These are phyloP conservation scores for Kwoniella heveanensis DNA, from an alignment of 768 basidiomycete genomes.

Conservation along the genomic window DNA sequence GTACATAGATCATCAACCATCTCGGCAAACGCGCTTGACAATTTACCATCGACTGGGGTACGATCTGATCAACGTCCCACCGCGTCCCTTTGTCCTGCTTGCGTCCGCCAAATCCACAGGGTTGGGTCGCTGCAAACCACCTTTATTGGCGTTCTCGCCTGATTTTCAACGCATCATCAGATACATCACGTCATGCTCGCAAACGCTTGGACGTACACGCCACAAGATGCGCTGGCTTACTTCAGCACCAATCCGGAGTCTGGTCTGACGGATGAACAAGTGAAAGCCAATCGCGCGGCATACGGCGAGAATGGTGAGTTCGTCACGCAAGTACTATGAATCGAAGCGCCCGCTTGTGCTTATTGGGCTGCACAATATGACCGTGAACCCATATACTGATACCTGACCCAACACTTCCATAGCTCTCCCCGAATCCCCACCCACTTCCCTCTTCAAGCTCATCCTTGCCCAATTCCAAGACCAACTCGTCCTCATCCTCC, in stretches of 20 bases:
- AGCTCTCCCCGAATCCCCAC: conserved; percentile 91
- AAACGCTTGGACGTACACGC: conserved; percentile 73
- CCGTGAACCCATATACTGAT: too few relatives aligned
- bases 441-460: conserved; percentile 89
- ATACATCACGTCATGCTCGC: conserved; percentile 38
- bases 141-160: too few relatives aligned
- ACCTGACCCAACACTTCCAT: too few relatives aligned
- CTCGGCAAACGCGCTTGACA: too few relatives aligned
- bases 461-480: conserved; percentile 99
- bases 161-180: not conserved
- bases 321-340: not conserved
- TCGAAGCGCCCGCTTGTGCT: too few relatives aligned
- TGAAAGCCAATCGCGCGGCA: conserved; percentile 69
- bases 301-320: conserved; percentile 73
- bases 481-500: conserved; percentile 93
- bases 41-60: not conserved
- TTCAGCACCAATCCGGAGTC: conserved; percentile 66
- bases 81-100: not conserved
- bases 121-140: too few relatives aligned
- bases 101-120: too few relatives aligned
- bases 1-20: too few relatives aligned
- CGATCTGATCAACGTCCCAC: not conserved
- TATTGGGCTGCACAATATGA: too few relatives aligned
- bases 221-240: conserved; percentile 70
- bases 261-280: conserved; percentile 71